Conservation (phyloP, 2,329 filamentous ascomycete genomes). For the Blastomyces silverae region DNA sequence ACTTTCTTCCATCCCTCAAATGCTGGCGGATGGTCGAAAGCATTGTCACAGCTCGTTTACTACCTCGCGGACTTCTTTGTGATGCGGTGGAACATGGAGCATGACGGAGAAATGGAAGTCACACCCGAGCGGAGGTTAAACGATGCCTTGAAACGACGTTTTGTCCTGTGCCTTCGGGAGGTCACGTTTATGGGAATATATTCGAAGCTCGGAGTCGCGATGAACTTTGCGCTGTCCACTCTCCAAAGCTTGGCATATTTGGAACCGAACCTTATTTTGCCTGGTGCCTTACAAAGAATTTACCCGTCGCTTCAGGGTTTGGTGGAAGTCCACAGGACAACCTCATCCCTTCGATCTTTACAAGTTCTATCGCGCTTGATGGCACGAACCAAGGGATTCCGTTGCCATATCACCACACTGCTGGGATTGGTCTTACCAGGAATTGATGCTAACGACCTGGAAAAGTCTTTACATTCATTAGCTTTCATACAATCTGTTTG, state of each 20-base stretch:
- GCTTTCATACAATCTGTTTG: conserved; percentile 93
- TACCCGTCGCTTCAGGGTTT: conserved; percentile 95
- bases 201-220: conserved; percentile 85
- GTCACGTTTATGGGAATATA: conserved; percentile 98
- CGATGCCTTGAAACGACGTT: conserved; percentile 73
- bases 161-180: conserved; percentile 81
- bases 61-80: conserved; percentile 95
- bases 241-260: conserved; percentile 84
- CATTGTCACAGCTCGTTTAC: conserved; percentile 81
- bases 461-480: conserved; percentile 90
- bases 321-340: conserved; percentile 93
- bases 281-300: conserved; percentile 88
- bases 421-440: conserved; percentile 89
- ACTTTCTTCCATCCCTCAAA: conserved; percentile 99
- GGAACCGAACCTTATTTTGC: conserved; percentile 84
- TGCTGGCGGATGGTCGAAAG: conserved; percentile 82
- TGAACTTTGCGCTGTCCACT: conserved; percentile 84
- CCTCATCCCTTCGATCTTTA: conserved; percentile 82
- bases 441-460: conserved; percentile 94
- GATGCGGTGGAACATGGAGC: conserved; percentile 93
- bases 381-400: conserved; percentile 87
- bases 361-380: conserved; percentile 90
- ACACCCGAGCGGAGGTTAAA: conserved; percentile 73
- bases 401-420: conserved; percentile 89
- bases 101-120: conserved; percentile 82